phyloP scores from a whole-genome alignment of 2,329 filamentous ascomycete species.

The Phyllosticta citribraziliensis region DNA sequence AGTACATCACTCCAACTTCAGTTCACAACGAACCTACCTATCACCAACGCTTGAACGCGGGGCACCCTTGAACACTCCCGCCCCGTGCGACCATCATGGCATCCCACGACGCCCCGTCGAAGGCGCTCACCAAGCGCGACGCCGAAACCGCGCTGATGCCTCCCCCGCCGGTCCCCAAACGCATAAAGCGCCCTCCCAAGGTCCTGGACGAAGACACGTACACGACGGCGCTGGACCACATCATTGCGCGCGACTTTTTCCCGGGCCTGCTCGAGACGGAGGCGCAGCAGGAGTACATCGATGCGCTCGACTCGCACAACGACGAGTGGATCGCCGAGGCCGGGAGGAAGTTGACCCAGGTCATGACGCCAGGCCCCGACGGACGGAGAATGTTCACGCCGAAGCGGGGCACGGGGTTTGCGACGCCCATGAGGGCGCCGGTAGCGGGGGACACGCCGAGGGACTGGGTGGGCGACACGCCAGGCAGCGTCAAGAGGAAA shows the following conservation, averaged over 20 bases:
- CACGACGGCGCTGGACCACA: slow-evolving; percentile 79
- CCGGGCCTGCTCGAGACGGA: slow-evolving; percentile 80
- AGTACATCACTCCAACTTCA: not conserved
- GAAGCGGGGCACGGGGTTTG: slow-evolving; percentile 25
- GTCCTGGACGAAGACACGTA: slow-evolving; percentile 93
- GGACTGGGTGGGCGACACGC: slow-evolving; percentile 64
- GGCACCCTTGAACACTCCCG: not conserved
- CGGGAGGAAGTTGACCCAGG: slow-evolving; percentile 50
- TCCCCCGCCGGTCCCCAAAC: slow-evolving; percentile 72
- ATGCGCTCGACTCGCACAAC: slow-evolving; percentile 81
- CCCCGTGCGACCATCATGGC: slow-evolving; percentile 33
- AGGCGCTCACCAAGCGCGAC: slow-evolving; percentile 57
- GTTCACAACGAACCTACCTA: not conserved
- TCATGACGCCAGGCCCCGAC: slow-evolving; percentile 68
- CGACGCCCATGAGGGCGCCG: slow-evolving; percentile 15
- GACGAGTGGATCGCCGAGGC: slow-evolving; percentile 78
- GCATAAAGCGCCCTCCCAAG: slow-evolving; percentile 81
- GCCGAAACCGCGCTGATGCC: slow-evolving; percentile 69
- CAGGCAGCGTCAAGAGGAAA: slow-evolving; percentile 45
- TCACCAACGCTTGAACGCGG: not conserved
- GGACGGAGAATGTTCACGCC: slow-evolving; percentile 26
- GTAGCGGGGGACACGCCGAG: slow-evolving; percentile 48
- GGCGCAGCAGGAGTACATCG: slow-evolving; percentile 82
- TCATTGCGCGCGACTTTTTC: slow-evolving; percentile 95
- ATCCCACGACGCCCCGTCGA: not conserved